Evolutionary conservation across 1,139 yeast species (phyloP).

Genomic region (Protomyces macrosporus): DNA sequence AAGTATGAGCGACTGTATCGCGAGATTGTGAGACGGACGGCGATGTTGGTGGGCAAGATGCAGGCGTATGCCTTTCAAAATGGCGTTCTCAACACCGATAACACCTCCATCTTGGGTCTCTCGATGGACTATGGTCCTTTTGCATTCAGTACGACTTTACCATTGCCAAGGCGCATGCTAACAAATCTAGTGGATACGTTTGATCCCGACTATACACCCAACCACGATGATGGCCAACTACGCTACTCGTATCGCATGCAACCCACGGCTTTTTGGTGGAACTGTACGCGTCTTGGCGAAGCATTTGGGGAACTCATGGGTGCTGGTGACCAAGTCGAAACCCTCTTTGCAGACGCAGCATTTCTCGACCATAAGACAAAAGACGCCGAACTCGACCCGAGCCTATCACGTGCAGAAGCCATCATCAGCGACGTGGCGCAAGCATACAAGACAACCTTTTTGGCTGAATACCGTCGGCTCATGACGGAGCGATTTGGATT

Average conservation of each 20-base stretch:
- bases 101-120: slow-evolving; percentile 78
- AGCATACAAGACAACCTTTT: slow-evolving; percentile 59
- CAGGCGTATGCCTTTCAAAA: slow-evolving; percentile 88
- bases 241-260: slow-evolving; percentile 77
- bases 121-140: slow-evolving; percentile 95
- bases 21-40: slow-evolving; percentile 65
- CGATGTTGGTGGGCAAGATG: slow-evolving; percentile 74
- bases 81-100: slow-evolving; percentile 92
- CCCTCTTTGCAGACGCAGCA: slow-evolving; percentile 32
- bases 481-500: slow-evolving; percentile 70
- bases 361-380: slow-evolving; percentile 42
- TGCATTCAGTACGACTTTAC: slow-evolving; percentile 48
- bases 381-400: slow-evolving; percentile 49
- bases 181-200: slow-evolving; percentile 57
- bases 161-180: background rate
- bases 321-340: slow-evolving; percentile 43
- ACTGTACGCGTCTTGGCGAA: slow-evolving; percentile 78
- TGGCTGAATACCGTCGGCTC: slow-evolving; percentile 54
- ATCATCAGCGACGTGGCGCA: slow-evolving; percentile 62
- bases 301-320: slow-evolving; percentile 76
- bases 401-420: slow-evolving; percentile 59
- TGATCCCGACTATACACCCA: slow-evolving; percentile 78
- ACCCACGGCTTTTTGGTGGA: slow-evolving; percentile 92
- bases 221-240: slow-evolving; percentile 55
- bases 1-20: slow-evolving; percentile 66